Percentiles rank a stretch among this genome's conserved stretches.
phyloP scores from a whole-genome alignment of 2,329 filamentous ascomycete species.

The Aspergillus novoparasiticus region DNA sequence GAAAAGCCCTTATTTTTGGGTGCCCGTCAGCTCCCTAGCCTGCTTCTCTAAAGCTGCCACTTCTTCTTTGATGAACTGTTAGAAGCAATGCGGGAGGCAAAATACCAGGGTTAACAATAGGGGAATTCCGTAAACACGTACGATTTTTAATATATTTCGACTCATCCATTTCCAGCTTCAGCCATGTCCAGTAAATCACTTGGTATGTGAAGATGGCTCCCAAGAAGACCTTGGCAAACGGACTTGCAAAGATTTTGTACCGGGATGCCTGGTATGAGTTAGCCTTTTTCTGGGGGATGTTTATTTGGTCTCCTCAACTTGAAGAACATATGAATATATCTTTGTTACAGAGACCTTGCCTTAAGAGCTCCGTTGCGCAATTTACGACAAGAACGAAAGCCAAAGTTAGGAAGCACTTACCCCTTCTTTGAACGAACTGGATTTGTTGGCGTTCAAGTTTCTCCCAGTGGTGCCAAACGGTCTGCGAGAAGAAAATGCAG shows the following conservation, averaged over 20 bases:
- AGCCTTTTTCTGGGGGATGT: not conserved
- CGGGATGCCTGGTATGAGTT: constrained; percentile 35
- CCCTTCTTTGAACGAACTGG: constrained; percentile 28
- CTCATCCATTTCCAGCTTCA: constrained; percentile 51
- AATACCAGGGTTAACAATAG: not conserved
- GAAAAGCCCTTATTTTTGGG: constrained; percentile 25
- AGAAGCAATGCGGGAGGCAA: not conserved
- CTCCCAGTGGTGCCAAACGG: constrained; percentile 3
- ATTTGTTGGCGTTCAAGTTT: constrained; percentile 5
- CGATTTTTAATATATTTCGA: constrained; percentile 45
- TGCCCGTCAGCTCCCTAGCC: constrained; percentile 35
- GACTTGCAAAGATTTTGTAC: constrained; percentile 44
- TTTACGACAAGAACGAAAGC: not conserved
- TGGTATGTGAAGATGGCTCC: constrained; percentile 53
- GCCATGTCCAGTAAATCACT: constrained; percentile 51
- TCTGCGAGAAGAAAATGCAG: not conserved
- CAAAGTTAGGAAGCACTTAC: constrained; percentile 24
- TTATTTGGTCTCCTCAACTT: not conserved
- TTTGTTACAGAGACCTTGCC: not conserved
- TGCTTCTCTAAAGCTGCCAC: constrained; percentile 38
- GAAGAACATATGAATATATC: not conserved
- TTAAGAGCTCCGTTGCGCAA: not conserved
- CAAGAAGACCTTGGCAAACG: constrained; percentile 52
- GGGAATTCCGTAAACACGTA: constrained; percentile 24
- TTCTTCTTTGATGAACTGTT: constrained; percentile 29